phyloP scores from a whole-genome alignment of 2,329 filamentous ascomycete genomes.

The Talaromyces sp. region DNA sequence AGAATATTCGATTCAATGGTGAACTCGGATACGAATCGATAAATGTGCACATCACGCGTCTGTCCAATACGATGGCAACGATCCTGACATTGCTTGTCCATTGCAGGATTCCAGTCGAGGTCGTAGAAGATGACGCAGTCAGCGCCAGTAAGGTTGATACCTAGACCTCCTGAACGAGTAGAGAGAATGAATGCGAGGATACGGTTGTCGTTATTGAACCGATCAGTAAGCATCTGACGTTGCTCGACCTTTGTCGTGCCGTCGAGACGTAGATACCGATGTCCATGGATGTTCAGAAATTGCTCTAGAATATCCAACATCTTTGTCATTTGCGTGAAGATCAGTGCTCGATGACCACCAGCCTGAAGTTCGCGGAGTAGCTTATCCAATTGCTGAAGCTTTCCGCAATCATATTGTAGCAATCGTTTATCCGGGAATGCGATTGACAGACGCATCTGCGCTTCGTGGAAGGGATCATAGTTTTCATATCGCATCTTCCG shows the following conservation, averaged over 20 bases:
- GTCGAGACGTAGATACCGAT: conserved; percentile 93
- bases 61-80: conserved; percentile 95
- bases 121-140: conserved; percentile 99
- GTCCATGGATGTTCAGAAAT: conserved; percentile 95
- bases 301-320: conserved; percentile 96
- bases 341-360: conserved; percentile 86
- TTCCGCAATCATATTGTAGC: conserved; percentile 97
- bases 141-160: conserved; percentile 93
- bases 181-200: conserved; percentile 96
- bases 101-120: conserved; percentile 98
- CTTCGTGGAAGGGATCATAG: conserved; percentile 84
- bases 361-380: conserved; percentile 82
- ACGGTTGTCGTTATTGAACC: conserved; percentile 90
- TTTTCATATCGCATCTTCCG: conserved; percentile 51
- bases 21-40: conserved; percentile 85
- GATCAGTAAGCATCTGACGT: conserved; percentile 88
- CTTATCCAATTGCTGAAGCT: conserved; percentile 83
- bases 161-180: conserved; percentile 86
- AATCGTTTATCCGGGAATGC: conserved; percentile 95
- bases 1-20: conserved; percentile 98
- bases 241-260: conserved; percentile 96
- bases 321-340: conserved; percentile 99
- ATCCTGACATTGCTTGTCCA: conserved; percentile 99
- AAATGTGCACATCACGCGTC: conserved; percentile 96
- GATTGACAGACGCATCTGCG: conserved; percentile 86